These are phyloP conservation scores for Pseudogymnoascus pannorum DNA, from an alignment of 2,329 filamentous ascomycete species.

Conservation along the genomic window DNA sequence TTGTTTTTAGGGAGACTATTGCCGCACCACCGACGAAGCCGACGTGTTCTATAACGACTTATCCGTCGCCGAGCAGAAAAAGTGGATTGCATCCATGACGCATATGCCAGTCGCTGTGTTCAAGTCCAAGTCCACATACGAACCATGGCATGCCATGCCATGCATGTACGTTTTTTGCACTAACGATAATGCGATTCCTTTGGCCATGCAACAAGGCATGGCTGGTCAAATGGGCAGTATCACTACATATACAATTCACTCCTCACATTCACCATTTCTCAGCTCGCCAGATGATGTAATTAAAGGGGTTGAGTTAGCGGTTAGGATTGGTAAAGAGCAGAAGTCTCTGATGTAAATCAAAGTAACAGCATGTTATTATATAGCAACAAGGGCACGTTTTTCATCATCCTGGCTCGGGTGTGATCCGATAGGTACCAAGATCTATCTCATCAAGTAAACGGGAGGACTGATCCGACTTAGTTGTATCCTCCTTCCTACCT, in stretches of 20 bases:
- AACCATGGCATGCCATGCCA: constrained; percentile 18
- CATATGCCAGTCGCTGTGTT: constrained; percentile 15
- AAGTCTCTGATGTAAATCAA: constrained; percentile 6
- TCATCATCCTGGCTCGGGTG: neutral
- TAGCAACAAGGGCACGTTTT: neutral
- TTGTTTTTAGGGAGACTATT: constrained; percentile 15
- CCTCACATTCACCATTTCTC: constrained; percentile 19
- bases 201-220: constrained; percentile 15
- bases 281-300: constrained; percentile 16
- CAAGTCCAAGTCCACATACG: constrained; percentile 15
- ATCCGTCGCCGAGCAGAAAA: constrained; percentile 10
- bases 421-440: neutral
- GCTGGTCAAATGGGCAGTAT: constrained; percentile 14
- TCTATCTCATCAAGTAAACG: neutral
- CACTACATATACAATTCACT: constrained; percentile 13
- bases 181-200: constrained; percentile 16
- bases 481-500: neutral
- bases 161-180: constrained; percentile 19
- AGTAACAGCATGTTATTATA: neutral
- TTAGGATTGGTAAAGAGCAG: constrained; percentile 7
- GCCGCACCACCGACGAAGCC: neutral
- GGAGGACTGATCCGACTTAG: neutral
- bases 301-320: constrained; percentile 12
- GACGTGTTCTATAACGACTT: constrained; percentile 14
- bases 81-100: constrained; percentile 8